Percentiles rank a stretch among this genome's conserved stretches.
phyloP scores from a whole-genome alignment of 2,329 filamentous ascomycete genomes.

The Mollisia scopiformis region DNA sequence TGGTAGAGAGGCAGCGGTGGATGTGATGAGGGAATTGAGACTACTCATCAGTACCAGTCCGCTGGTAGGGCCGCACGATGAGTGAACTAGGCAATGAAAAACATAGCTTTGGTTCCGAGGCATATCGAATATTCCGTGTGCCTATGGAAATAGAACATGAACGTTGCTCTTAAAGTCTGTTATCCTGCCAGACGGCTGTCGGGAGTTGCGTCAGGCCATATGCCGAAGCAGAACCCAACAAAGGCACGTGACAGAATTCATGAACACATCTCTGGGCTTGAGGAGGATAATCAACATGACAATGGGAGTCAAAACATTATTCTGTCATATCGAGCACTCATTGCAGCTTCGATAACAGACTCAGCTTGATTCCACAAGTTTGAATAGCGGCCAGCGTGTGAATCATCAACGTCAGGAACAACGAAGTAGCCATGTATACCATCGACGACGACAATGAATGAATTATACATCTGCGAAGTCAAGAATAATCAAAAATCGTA shows the following conservation, averaged over 20 bases:
- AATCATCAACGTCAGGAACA: neutral
- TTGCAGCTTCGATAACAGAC: neutral
- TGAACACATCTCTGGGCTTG: neutral
- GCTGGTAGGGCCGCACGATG: neutral
- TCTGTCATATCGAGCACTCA: too few relatives aligned
- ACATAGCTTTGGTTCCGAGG: too few relatives aligned
- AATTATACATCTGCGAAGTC: too few relatives aligned
- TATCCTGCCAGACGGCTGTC: too few relatives aligned
- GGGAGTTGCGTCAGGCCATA: neutral
- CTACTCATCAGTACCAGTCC: neutral
- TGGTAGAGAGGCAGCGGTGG: constrained; percentile 12
- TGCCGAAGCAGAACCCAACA: constrained; percentile 1
- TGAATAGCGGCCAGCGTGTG: neutral
- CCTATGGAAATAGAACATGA: neutral
- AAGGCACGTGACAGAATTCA: neutral
- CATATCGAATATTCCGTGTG: too few relatives aligned
- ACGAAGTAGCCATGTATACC: neutral
- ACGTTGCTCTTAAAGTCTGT: neutral
- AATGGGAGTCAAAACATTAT: too few relatives aligned
- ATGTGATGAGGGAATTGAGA: neutral
- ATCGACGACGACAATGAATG: neutral
- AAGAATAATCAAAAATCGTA: neutral
- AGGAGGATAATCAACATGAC: neutral
- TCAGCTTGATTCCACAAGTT: neutral
- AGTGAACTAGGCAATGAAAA: too few relatives aligned